Conservation (phyloP, 2,329 filamentous ascomycete species). For the Raffaelea arxii region DNA sequence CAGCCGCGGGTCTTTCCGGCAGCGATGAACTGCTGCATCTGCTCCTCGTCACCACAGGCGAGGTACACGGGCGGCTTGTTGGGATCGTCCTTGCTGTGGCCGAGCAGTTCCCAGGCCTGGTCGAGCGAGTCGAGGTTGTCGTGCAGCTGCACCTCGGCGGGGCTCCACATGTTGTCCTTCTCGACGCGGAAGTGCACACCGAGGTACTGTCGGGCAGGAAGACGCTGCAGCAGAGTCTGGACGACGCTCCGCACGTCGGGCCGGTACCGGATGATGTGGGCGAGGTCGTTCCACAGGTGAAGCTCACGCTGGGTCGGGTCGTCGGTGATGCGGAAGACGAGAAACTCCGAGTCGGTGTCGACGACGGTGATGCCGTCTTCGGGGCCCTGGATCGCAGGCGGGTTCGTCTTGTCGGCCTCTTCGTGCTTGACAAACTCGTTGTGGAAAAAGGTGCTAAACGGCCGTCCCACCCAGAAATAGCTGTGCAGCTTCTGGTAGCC, state of each 20-base stretch:
- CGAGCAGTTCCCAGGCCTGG: constrained; percentile 17
- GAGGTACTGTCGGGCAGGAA: constrained; percentile 16
- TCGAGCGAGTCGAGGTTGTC: constrained; percentile 25
- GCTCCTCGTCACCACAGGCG: constrained; percentile 23
- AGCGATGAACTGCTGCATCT: constrained; percentile 19
- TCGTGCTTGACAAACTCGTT: constrained; percentile 6
- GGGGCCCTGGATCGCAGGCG: constrained; percentile 4
- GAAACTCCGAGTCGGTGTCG: constrained; percentile 20
- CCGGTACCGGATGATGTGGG: constrained; percentile 21
- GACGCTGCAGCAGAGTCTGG: constrained; percentile 13
- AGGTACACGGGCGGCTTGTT: constrained; percentile 21
- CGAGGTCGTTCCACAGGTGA: constrained; percentile 24
- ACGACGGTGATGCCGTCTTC: constrained; percentile 20
- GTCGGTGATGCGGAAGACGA: constrained; percentile 25
- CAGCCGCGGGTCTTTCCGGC: constrained; percentile 21
- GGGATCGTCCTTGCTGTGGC: neutral
- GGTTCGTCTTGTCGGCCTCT: constrained; percentile 1
- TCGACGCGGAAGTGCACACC: constrained; percentile 27
- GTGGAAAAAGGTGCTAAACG: constrained; percentile 18
- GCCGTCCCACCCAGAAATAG: constrained; percentile 22
- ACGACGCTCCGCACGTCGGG: constrained; percentile 17
- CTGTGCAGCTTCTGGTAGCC: constrained; percentile 17
- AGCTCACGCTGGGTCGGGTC: constrained; percentile 24
- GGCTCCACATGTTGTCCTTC: constrained; percentile 26
- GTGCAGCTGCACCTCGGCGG: constrained; percentile 21